phyloP scores from a whole-genome alignment of 768 basidiomycete species.

The Amanita muscaria region DNA sequence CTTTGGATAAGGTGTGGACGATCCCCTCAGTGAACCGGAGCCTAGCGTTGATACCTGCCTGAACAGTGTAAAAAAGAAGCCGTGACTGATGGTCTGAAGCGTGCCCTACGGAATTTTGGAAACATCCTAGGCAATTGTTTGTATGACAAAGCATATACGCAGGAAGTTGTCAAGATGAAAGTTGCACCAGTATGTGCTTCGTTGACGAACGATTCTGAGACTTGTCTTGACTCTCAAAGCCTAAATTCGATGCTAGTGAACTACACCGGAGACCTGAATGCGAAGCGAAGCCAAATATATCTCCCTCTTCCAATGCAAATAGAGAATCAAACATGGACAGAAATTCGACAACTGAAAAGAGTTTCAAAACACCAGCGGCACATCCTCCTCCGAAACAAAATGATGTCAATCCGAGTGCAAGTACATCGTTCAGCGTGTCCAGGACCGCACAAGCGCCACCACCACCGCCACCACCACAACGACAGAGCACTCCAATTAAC shows the following conservation, averaged over 20 bases:
- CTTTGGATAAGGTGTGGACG: conserved; percentile 78
- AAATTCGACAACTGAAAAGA: conserved; percentile 13
- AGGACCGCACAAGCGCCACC: no score
- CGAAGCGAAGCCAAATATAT: conserved; percentile 29
- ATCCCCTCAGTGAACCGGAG: neutral
- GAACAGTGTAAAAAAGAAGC: conserved; percentile 95
- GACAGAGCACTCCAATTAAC: no score
- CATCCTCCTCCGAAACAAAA: conserved; percentile 31
- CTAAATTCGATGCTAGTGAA: conserved; percentile 58
- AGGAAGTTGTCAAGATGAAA: conserved; percentile 83
- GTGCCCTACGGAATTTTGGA: conserved; percentile 86
- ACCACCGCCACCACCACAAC: no score
- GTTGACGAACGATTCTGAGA: neutral
- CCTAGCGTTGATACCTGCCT: neutral
- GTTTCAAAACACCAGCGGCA: conserved; percentile 23
- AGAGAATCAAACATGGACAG: conserved; percentile 12
- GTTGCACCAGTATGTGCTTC: conserved; percentile 58
- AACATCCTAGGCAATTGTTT: conserved; percentile 93
- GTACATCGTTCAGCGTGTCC: no score
- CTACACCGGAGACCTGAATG: conserved; percentile 68
- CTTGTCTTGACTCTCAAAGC: conserved; percentile 26
- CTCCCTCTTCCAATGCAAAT: conserved; percentile 8
- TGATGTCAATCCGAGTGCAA: conserved; percentile 5
- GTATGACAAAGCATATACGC: conserved; percentile 89
- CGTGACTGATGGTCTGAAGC: conserved; percentile 89